Conservation (phyloP, 2,329 filamentous ascomycete species). For the Orbilia ellipsospora region DNA sequence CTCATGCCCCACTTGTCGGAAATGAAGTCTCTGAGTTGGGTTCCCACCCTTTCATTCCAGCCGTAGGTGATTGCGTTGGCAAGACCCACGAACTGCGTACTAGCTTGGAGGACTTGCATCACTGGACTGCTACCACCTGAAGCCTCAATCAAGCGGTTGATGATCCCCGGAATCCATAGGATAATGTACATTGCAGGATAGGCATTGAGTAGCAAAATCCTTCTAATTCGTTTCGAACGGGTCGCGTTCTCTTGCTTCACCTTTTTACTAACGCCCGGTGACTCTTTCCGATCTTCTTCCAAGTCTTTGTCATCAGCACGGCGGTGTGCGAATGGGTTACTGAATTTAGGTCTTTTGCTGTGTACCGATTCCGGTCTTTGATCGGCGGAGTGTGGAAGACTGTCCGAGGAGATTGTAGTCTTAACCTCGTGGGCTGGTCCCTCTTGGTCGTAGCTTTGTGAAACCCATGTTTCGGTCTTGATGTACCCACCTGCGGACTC, state of each 20-base stretch:
- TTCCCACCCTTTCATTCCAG: slow-evolving; percentile 61
- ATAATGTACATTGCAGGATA: slow-evolving; percentile 63
- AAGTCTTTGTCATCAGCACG: slow-evolving; percentile 25
- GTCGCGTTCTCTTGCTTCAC: slow-evolving; percentile 39
- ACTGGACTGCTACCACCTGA: slow-evolving; percentile 56
- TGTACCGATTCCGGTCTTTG: slow-evolving; percentile 36
- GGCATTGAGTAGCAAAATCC: slow-evolving; percentile 62
- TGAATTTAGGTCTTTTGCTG: slow-evolving; percentile 34
- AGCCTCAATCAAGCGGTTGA: slow-evolving; percentile 61
- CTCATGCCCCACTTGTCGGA: slow-evolving; percentile 30
- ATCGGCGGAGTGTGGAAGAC: neutral
- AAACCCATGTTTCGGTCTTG: slow-evolving; percentile 40
- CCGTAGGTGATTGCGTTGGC: slow-evolving; percentile 63
- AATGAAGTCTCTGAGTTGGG: slow-evolving; percentile 34
- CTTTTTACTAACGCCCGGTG: slow-evolving; percentile 8
- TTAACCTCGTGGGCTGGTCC: slow-evolving; percentile 26
- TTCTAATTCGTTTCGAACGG: slow-evolving; percentile 55
- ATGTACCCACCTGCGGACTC: slow-evolving; percentile 23
- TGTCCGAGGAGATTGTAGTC: slow-evolving; percentile 22
- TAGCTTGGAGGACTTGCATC: slow-evolving; percentile 61
- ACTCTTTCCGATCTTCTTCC: slow-evolving; percentile 14
- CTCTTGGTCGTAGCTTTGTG: slow-evolving; percentile 29
- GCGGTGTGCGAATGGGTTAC: slow-evolving; percentile 49
- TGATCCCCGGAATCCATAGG: slow-evolving; percentile 63
- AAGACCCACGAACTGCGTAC: slow-evolving; percentile 62